Base-by-base conservation (phyloP, 1,284 basidiomycete species). In the Leccinum fuscescens region DNA sequence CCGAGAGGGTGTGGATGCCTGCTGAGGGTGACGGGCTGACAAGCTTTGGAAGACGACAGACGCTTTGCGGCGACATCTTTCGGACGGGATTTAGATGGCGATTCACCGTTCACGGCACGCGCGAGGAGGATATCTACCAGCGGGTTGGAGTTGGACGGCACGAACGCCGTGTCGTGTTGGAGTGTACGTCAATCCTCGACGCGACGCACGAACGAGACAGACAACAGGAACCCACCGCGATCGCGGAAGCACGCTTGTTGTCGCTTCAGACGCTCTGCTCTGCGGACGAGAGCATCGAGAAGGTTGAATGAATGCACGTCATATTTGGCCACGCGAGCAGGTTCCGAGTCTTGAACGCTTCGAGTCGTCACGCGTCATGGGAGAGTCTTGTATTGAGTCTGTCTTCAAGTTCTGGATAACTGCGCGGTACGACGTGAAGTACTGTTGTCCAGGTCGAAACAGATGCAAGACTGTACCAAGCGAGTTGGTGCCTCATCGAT, bases 211-310 rank as follows among this genome's bases (percentile, higher is more conserved):
- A 52, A 29, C 5, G 20, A 27, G 37, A 27, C n/a, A 24, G 44
- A 44, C 24, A 76, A 35, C 29, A 77, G 80, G 63, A 46, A 86
- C 86, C 85, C 86, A 62, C 86, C 86, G 55, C 86, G 80, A 70
- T 86, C 82, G 54, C 86, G 78, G 68, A 85, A 84, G 31, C 86
- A 76, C 39, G 83, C 77, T 64, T 86, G 83, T 60, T 82, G 83
- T 42, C 83, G 78, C 64, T 84, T 77, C 12, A 81, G 66, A 48
- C 86, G 80, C 54, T 83, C 74, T 0, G 80, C 79, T 24, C 79
- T 20, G 83, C 80, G 6, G 73, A 67, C 51, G 44, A 6, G 11
- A 7, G 44, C 44, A 46, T 27, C 27, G 0, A 44, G 39, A 37
- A 37, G 35, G 35, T 44, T 44, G 42, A 44, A 42, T 42, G 39